These are phyloP conservation scores for Olyra latifolia DNA, from an alignment of 176 grass and related monocot species.

Conservation along the genomic window DNA sequence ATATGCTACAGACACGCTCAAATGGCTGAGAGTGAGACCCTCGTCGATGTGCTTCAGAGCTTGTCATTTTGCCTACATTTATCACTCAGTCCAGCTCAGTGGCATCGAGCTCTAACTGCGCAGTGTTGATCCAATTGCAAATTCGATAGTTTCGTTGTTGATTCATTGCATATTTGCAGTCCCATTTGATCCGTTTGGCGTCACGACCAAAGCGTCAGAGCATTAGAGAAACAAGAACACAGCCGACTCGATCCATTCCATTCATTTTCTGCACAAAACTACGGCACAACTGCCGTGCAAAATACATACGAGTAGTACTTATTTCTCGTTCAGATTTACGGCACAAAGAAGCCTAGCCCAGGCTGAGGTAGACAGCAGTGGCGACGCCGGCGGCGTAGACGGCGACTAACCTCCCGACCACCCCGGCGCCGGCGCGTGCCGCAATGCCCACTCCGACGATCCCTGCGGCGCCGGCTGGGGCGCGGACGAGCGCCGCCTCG, in stretches of 20 bases:
- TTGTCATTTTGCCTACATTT: background rate
- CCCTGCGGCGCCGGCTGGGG: constrained; percentile 52
- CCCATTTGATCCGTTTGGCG: background rate
- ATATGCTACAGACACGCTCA: too few species aligned
- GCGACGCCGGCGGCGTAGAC: constrained; percentile 62
- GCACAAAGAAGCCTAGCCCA: constrained; percentile 41
- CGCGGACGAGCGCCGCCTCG: constrained; percentile 36
- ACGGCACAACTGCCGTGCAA: background rate
- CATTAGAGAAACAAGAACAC: background rate
- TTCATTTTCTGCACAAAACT: background rate
- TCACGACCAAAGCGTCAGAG: too few species aligned
- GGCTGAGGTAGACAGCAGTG: constrained; percentile 63
- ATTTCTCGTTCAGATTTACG: constrained; percentile 12
- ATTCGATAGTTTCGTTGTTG: background rate
- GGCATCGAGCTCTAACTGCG: background rate
- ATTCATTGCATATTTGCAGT: background rate
- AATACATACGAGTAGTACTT: background rate
- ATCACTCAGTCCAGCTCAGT: background rate
- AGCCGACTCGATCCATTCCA: background rate
- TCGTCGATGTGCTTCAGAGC: too few species aligned
- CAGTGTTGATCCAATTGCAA: background rate
- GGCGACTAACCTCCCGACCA: constrained; percentile 53
- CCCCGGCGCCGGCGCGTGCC: constrained; percentile 26
- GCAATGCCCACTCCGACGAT: constrained; percentile 50
- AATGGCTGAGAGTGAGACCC: too few species aligned